Evolutionary conservation across 495 filamentous ascomycete species (phyloP).

Genomic region (Penicillium bialowiezense): DNA sequence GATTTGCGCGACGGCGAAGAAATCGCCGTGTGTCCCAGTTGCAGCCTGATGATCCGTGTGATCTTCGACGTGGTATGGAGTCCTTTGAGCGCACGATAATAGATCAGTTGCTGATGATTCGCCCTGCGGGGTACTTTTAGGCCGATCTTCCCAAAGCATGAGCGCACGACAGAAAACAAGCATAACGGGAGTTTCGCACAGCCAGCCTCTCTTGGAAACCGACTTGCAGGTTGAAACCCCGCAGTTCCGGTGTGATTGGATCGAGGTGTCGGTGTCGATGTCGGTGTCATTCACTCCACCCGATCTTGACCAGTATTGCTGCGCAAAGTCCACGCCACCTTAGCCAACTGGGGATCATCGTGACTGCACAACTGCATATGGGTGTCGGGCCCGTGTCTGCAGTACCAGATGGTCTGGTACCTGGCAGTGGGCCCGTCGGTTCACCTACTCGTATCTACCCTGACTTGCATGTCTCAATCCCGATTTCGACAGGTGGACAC

Average conservation of each 20-base stretch:
- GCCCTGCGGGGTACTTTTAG: conserved; percentile 18
- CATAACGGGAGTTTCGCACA: not conserved
- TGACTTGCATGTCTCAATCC: too few species aligned
- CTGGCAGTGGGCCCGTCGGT: too few species aligned
- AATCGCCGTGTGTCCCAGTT: conserved; percentile 92
- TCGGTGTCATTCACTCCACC: too few species aligned
- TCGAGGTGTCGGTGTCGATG: not conserved
- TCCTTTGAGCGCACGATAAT: not conserved
- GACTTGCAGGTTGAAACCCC: not conserved
- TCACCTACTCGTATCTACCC: too few species aligned
- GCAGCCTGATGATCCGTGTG: conserved; percentile 91
- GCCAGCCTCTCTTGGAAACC: not conserved
- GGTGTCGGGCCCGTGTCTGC: too few species aligned
- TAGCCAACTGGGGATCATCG: too few species aligned
- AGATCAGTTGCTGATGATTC: conserved; percentile 13
- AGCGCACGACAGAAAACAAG: conserved; percentile 1
- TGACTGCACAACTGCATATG: too few species aligned
- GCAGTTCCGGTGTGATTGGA: not conserved
- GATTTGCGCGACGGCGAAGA: conserved; percentile 88
- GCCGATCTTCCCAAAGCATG: conserved; percentile 45
- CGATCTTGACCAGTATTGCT: too few species aligned
- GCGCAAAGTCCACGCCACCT: too few species aligned
- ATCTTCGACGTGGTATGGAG: conserved; percentile 80
- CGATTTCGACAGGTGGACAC: too few species aligned
- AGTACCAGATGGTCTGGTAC: too few species aligned